phyloP scores from a whole-genome alignment of 2,329 filamentous ascomycete genomes.

The Lasiodiplodia citricola region DNA sequence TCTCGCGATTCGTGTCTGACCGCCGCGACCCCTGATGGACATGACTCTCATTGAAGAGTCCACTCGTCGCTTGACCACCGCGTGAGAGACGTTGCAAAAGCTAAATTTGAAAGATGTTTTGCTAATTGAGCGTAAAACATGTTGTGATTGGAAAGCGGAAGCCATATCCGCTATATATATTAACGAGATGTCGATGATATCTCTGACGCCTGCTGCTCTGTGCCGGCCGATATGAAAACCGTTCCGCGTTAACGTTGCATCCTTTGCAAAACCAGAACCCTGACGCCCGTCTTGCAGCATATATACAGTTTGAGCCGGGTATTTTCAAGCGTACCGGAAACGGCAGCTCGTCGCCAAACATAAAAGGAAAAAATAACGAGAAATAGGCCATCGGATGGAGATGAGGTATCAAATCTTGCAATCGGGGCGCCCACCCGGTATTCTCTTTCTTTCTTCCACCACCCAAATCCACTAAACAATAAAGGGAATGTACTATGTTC shows the following conservation, averaged over 20 bases:
- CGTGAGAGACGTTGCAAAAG: neutral
- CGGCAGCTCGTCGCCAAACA: slow-evolving; percentile 8
- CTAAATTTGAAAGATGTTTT: neutral
- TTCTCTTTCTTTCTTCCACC: neutral
- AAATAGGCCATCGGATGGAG: neutral
- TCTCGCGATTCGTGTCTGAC: neutral
- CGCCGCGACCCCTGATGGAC: neutral
- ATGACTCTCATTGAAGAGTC: neutral
- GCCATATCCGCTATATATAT: slow-evolving; percentile 9
- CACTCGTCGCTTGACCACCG: neutral
- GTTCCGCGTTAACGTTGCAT: slow-evolving; percentile 2
- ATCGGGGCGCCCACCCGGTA: neutral
- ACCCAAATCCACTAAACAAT: neutral
- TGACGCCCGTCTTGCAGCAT: slow-evolving; percentile 10
- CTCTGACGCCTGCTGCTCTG: slow-evolving; percentile 13
- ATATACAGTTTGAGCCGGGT: slow-evolving; percentile 21
- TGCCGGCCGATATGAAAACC: slow-evolving; percentile 2
- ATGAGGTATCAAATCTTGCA: slow-evolving; percentile 24
- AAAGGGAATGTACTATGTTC: neutral
- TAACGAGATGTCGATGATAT: slow-evolving; percentile 15
- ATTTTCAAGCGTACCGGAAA: slow-evolving; percentile 8
- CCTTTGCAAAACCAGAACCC: slow-evolving; percentile 6
- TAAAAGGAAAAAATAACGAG: neutral
- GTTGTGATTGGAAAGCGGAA: slow-evolving; percentile 1
- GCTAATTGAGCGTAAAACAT: neutral